A percentile compares a stretch with the other conserved stretches of the same genome.
phyloP scores from a whole-genome alignment of 1,284 basidiomycete species.

The Termitomyces sp. region DNA sequence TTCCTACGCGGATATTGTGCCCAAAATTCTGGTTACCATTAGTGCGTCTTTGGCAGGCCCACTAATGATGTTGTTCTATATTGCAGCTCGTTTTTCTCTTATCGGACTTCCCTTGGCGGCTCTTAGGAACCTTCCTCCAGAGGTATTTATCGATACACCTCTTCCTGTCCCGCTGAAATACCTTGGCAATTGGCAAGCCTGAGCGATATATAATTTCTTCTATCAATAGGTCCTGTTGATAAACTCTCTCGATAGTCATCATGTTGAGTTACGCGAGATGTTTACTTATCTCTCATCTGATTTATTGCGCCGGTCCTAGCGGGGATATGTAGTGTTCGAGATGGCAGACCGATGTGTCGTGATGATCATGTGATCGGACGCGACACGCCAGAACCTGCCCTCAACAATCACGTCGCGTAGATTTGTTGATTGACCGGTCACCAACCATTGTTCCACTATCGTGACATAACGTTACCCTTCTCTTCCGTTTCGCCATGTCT shows the following conservation, averaged over 20 bases:
- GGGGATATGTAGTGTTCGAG: too few species aligned
- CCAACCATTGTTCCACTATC: slow-evolving; percentile 1
- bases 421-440: slow-evolving; percentile 9
- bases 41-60: background rate
- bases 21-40: background rate
- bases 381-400: slow-evolving; percentile 36
- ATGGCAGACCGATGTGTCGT: too few species aligned
- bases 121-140: background rate
- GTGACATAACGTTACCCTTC: slow-evolving; percentile 3
- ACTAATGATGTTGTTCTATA: background rate
- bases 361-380: background rate
- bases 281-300: too few species aligned
- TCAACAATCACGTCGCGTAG: slow-evolving; percentile 22
- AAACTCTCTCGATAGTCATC: background rate
- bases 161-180: background rate
- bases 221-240: background rate
- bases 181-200: background rate
- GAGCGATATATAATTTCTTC: background rate
- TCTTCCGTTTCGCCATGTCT: slow-evolving; percentile 8
- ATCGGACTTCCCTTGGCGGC: background rate
- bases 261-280: background rate
- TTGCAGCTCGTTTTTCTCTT: background rate
- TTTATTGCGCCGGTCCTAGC: too few species aligned
- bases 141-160: background rate
- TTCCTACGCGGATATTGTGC: background rate